Evolutionary conservation across 257 asterid species (phyloP).

Genomic region (Lycium ferocissimum): DNA sequence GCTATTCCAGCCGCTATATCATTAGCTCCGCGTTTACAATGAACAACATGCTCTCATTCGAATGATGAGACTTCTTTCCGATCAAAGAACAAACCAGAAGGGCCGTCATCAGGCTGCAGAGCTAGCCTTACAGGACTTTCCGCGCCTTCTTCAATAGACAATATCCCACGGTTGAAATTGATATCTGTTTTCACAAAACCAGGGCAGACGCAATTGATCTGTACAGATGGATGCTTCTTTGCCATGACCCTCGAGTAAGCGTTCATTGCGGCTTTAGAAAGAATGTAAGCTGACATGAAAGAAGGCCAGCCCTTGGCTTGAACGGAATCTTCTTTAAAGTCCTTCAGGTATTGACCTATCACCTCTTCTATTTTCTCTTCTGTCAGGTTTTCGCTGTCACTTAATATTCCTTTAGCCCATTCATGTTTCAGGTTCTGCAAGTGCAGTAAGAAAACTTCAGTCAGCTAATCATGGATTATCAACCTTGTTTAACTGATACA

Average conservation of each 20-base stretch:
- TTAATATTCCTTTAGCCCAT: conserved; percentile 50
- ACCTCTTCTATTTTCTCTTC: conserved; percentile 53
- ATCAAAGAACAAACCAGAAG: conserved; percentile 51
- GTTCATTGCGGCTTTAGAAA: conserved; percentile 64
- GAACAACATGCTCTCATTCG: neutral
- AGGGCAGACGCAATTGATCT: conserved; percentile 57
- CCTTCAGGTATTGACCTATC: conserved; percentile 42
- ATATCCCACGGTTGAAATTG: conserved; percentile 38
- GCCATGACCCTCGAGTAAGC: conserved; percentile 54
- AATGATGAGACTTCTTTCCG: conserved; percentile 34
- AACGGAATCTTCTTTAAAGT: conserved; percentile 41
- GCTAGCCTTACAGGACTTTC: conserved; percentile 51
- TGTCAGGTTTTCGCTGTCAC: conserved; percentile 42
- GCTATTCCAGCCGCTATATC: neutral
- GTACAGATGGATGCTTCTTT: conserved; percentile 38
- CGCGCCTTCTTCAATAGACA: conserved; percentile 52
- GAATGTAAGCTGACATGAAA: conserved; percentile 48
- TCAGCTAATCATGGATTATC: neutral
- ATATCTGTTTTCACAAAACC: conserved; percentile 59
- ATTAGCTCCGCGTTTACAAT: neutral
- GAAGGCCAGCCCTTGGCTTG: conserved; percentile 55
- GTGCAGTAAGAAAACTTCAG: neutral
- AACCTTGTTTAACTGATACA: too few relatives aligned
- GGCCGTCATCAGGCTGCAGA: conserved; percentile 45
- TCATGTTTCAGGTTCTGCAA: conserved; percentile 48